Base-by-base conservation (phyloP, 1,284 basidiomycete species). In the Pseudozyma thailandica region DNA sequence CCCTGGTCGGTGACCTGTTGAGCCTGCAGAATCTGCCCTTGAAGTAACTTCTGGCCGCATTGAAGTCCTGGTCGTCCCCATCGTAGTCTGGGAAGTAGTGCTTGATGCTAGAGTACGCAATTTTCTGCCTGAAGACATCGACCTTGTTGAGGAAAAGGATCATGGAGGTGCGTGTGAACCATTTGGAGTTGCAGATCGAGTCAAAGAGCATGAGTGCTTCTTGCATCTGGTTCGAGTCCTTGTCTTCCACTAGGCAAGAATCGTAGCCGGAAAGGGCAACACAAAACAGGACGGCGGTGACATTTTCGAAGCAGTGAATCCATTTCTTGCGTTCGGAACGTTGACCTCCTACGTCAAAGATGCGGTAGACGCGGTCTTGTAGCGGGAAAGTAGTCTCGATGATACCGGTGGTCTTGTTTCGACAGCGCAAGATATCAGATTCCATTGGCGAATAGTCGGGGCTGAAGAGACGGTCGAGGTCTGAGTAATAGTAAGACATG, bases 201-300 rank as follows among this genome's bases (percentile, higher is more conserved):
- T 94, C 93, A 89, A 93, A 96, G 45, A 96, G 92, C 47, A 92
- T 92, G 87, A 96, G 90, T 0, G 93, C 92, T 78, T 95, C 94
- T 85, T 93, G 91, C 93, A 96, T 95, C 90, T 91, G 92, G 84
- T 92, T 94, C 75, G 92, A 92, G 81, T 93, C 90, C 84, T 89
- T 90, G 83, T 97, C 94, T 84, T 98, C 94, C 50, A 95, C 90
- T 44, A 98, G 85, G 84, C 92, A 93, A 78, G 94, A 91, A 82
- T 97, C 94, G 81, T 92, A 94, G 50, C 92, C 92, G 75, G 90
- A 92, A 68, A 94, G 84, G 68, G 90, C 91, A 72, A 92, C 92
- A 74, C 93, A 84, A 84, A 94, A 94, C 50, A 94, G 85, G 57
- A 94, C 93, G 66, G 90, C 91, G 4, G 92, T 93, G 52, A 85